Conservation (phyloP, 805 yeast genomes). For the Yamadazyma tumulicola region DNA sequence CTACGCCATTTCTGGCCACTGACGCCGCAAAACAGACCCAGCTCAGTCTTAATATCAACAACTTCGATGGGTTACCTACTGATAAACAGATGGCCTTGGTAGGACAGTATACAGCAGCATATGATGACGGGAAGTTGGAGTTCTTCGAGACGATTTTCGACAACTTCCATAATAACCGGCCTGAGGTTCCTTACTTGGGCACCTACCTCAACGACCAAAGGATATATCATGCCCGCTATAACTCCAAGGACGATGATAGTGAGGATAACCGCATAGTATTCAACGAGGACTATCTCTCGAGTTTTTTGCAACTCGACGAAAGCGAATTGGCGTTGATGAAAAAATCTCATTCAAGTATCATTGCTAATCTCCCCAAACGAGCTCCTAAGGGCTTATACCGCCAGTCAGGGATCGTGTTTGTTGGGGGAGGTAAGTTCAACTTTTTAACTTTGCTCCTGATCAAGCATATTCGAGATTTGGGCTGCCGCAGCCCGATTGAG, state of each 20-base stretch:
- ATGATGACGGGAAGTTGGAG: constrained; percentile 11
- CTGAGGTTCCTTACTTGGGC: constrained; percentile 40
- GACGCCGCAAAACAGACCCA: constrained; percentile 11
- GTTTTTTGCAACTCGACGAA: constrained; percentile 44
- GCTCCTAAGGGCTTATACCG: constrained; percentile 34
- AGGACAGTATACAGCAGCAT: constrained; percentile 6
- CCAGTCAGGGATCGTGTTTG: constrained; percentile 60
- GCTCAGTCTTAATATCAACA: constrained; percentile 9
- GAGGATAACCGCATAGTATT: constrained; percentile 32
- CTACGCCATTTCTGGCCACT: constrained; percentile 14
- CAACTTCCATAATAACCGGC: constrained; percentile 40
- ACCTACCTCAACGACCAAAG: constrained; percentile 44
- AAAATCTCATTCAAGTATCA: constrained; percentile 45
- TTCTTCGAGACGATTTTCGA: constrained; percentile 44
- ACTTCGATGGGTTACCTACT: constrained; percentile 7
- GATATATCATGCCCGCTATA: constrained; percentile 54
- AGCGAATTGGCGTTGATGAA: constrained; percentile 44
- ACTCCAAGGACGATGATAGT: constrained; percentile 24
- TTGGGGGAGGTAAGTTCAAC: constrained; percentile 78
- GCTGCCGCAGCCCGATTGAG: constrained; percentile 75
- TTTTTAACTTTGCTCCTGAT: constrained; percentile 68
- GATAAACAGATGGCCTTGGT: constrained; percentile 8
- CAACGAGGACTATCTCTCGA: constrained; percentile 50
- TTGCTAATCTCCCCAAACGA: constrained; percentile 40
- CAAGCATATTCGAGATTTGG: constrained; percentile 59